Evolutionary conservation across 768 basidiomycete genomes (phyloP), one percentile per base, ranked within the genome.

Genomic region (Russula foetens): DNA sequence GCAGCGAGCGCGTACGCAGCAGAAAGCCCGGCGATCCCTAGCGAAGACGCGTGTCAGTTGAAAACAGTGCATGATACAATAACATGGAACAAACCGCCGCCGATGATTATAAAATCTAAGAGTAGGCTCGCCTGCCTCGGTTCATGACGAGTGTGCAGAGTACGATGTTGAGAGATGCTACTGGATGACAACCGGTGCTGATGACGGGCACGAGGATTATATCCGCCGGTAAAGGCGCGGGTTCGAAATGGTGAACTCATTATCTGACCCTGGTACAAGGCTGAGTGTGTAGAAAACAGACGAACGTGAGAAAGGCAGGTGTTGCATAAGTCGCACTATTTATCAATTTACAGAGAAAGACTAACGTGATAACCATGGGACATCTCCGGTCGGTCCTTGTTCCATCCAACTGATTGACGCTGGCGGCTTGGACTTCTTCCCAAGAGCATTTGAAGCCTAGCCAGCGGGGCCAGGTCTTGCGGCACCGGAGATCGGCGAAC

Each of bases 11-110:
- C 55, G 12, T 64, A 66, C 2, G 65, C 65, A 5, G 63, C 56
- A 31, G 65, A 56, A 46, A 66, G 56, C 9, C 65, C 65, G 9
- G 65, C 58, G 26, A 66, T 60, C 31, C 65, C 65, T 66, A 33
- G 8, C 31, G 44, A 41, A 47, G 28, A 2, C 21, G 21, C 21
- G 21, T 44, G 48, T 62, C 53, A 9, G 43, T 41, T n/a, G 14
- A 23, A 17, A 46, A 4, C 8, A 41, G n/a, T 31, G n/a, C 17
- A 12, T 15, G 21, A 53, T 33, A n/a, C 17, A 23, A 15, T n/a
- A 39, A 19, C 31, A 46, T 44, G 39, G 39, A 38, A 60, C 65
- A 26, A 48, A 64, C 65, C 62, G 21, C 58, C 58, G 38, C 65
- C 65, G 33, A 66, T 43, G 49, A 66, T 64, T 35, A 66, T 43